Base-by-base conservation (phyloP, 768 basidiomycete genomes). In the Megacollybia marginata region DNA sequence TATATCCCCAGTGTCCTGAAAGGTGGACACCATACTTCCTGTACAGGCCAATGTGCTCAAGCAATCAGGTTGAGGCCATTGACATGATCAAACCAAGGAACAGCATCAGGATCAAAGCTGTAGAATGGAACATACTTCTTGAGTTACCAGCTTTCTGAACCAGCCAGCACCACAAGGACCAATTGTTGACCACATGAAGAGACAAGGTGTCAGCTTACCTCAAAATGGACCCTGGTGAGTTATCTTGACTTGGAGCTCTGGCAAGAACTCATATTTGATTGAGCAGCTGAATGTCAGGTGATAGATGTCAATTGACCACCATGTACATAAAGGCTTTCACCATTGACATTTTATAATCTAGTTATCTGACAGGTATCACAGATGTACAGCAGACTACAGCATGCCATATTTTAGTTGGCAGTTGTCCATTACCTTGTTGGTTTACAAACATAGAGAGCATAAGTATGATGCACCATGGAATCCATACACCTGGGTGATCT, bases 221-320 rank as follows among this genome's bases (percentile, higher is more conserved):
- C 95, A 98, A 72, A 98, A 97, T 8, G 94, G 88, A n/a, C 95
- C 95, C 63, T 97, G 94, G 64, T 98, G 95, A 2, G 94, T 95
- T 43, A 98, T 95, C 65, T 98, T n/a, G n/a, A n/a, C n/a, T 95
- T 60, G 96, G 93, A n/a, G 92, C 90, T 49, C 95, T 75, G 3
- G 92, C 89, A 40, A 97, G 72, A 5, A 94, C 90, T 6, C 95
- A 78, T 54, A 98, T 89, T 63, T 96, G 93, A 64, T 97, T 94
- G 5, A 97, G 70, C 2, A 94, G 95, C 42, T 91, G 80, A 49
- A 98, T 93, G 61, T 97, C 94, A 0, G 95, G 95, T 9, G 92
- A 96, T 1, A 98, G 78, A n/a, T n/a, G n/a, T n/a, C n/a, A n/a
- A n/a, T n/a, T n/a, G n/a, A 2, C 95, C 95, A 10, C 95, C 95